Conservation (phyloP, 2,329 filamentous ascomycete genomes). For the Pseudophaeomoniella oleicola region DNA sequence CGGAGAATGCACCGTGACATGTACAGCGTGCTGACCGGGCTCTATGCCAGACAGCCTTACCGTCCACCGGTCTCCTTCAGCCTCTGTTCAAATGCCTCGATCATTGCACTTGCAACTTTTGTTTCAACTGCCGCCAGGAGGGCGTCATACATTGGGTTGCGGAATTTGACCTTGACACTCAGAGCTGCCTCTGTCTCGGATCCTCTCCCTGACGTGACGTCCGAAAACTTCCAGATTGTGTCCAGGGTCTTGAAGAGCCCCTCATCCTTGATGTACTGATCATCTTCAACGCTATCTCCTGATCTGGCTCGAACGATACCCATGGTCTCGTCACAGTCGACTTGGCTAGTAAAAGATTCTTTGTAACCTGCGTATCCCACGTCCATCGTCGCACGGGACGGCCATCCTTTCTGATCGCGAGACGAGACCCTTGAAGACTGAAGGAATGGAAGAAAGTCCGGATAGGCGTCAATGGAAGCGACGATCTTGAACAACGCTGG, state of each 20-base stretch:
- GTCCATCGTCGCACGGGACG: constrained; percentile 61
- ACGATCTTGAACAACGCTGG: constrained; percentile 67
- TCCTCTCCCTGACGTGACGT: constrained; percentile 16
- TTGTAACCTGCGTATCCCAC: constrained; percentile 69
- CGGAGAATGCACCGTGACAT: no score
- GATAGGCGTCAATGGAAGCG: constrained; percentile 75
- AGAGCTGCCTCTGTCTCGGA: constrained; percentile 30
- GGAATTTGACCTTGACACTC: constrained; percentile 67
- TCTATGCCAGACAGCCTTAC: no score
- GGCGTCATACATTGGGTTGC: constrained; percentile 74
- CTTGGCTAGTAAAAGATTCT: constrained; percentile 66
- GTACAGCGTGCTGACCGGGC: no score
- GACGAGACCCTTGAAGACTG: constrained; percentile 59
- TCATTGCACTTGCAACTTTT: constrained; percentile 75
- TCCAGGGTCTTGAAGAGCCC: constrained; percentile 30
- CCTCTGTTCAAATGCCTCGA: constrained; percentile 79
- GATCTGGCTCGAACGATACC: constrained; percentile 57
- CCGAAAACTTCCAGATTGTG: constrained; percentile 27
- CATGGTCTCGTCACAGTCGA: constrained; percentile 59
- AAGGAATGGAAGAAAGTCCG: constrained; percentile 84
- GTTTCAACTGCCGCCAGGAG: constrained; percentile 70
- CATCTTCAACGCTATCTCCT: constrained; percentile 35
- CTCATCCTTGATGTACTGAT: constrained; percentile 49
- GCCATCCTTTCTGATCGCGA: constrained; percentile 46
- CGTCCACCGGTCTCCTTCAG: constrained; percentile 48